Evolutionary conservation across 2,329 filamentous ascomycete species (phyloP).

Genomic region (Penicillium aurantiogriseum): DNA sequence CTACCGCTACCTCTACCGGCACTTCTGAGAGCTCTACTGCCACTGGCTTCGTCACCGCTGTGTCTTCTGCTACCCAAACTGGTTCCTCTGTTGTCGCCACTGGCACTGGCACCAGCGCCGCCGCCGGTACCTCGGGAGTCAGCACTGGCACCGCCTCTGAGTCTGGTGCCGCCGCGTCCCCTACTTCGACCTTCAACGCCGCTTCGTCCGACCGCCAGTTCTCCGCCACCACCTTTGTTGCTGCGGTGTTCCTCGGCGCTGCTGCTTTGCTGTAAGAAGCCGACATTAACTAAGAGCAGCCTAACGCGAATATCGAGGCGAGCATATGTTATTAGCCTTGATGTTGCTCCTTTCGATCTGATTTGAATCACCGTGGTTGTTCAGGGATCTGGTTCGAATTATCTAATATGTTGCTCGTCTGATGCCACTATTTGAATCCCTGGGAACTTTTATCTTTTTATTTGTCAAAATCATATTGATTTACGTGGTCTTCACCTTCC

Average conservation of each 20-base stretch:
- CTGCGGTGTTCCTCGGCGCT: conserved; percentile 43
- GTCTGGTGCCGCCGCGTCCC: conserved; percentile 16
- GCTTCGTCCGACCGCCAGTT: conserved; percentile 33
- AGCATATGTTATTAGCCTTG: conserved; percentile 16
- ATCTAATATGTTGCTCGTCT: conserved; percentile 4
- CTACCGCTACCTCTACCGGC: conserved; percentile 27
- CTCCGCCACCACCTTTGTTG: conserved; percentile 38
- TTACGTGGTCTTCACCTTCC: not conserved
- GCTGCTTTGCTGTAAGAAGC: conserved; percentile 37
- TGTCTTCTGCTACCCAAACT: conserved; percentile 14
- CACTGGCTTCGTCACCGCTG: conserved; percentile 24
- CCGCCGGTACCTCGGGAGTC: conserved; percentile 1
- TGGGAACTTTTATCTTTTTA: not conserved
- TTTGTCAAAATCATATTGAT: conserved; percentile 4
- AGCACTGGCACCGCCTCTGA: conserved; percentile 13
- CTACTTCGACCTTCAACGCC: conserved; percentile 23
- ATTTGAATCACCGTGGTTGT: not conserved
- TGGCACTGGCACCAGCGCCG: conserved; percentile 15
- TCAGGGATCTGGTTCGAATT: conserved; percentile 2
- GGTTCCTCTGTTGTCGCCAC: conserved; percentile 22
- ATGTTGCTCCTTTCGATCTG: conserved; percentile 14
- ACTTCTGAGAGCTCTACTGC: conserved; percentile 24
- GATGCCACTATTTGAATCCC: not conserved
- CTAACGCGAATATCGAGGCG: conserved; percentile 3
- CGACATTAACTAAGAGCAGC: not conserved